Conservation (phyloP, 2,329 filamentous ascomycete species). For the Neodidymelliopsis sp. region DNA sequence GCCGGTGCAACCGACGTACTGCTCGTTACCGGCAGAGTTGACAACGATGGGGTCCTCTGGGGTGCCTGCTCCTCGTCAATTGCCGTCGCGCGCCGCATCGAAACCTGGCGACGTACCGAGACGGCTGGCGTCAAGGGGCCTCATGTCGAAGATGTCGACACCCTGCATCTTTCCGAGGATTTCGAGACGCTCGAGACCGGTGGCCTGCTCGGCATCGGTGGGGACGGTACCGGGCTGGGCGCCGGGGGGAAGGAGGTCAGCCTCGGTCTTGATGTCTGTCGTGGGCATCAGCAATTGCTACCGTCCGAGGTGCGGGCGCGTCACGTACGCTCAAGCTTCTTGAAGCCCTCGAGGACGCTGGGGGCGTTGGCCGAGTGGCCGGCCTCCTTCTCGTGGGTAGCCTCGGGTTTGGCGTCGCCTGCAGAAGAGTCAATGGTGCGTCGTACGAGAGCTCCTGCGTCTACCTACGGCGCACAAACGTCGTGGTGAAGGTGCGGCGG, state of each 20-base stretch:
- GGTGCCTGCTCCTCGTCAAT: slow-evolving; percentile 68
- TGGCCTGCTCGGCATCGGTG: slow-evolving; percentile 93
- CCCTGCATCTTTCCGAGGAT: slow-evolving; percentile 99
- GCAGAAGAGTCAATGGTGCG: slow-evolving; percentile 38
- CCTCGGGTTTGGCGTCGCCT: slow-evolving; percentile 44
- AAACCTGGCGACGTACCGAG: slow-evolving; percentile 65
- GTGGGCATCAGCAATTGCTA: slow-evolving; percentile 37
- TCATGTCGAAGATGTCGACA: slow-evolving; percentile 98
- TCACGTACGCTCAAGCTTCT: slow-evolving; percentile 56
- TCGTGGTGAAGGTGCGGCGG: slow-evolving; percentile 57
- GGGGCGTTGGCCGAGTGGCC: slow-evolving; percentile 36
- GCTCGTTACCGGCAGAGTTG: slow-evolving; percentile 91
- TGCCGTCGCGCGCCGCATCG: too few species aligned
- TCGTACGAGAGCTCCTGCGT: slow-evolving; percentile 42
- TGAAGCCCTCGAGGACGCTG: slow-evolving; percentile 46
- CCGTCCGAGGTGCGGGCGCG: slow-evolving; percentile 23
- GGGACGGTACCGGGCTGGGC: slow-evolving; percentile 83
- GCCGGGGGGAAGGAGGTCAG: slow-evolving; percentile 88
- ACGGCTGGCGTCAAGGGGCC: slow-evolving; percentile 88
- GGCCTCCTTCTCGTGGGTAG: slow-evolving; percentile 48
- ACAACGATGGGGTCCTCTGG: slow-evolving; percentile 86
- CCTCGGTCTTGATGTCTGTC: slow-evolving; percentile 80
- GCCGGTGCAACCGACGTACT: slow-evolving; percentile 96
- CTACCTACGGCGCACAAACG: slow-evolving; percentile 56
- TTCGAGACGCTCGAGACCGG: slow-evolving; percentile 97